Evolutionary conservation across 2,329 filamentous ascomycete species (phyloP), one percentile per base, ranked within the genome.

Genomic region (Botrytis pseudocinerea): DNA sequence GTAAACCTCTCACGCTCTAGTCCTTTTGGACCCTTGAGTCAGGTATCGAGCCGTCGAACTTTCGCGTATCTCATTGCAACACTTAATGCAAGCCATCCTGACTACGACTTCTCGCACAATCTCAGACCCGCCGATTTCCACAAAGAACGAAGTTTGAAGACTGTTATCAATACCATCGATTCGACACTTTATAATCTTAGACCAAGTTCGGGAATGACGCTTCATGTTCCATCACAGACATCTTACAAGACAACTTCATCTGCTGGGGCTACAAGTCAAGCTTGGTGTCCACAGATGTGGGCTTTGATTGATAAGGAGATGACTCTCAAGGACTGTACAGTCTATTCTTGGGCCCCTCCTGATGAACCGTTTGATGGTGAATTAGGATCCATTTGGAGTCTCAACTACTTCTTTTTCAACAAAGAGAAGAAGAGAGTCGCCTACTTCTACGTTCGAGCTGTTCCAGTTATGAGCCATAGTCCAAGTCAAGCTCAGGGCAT

Each of bases 381-480:
- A 75, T 94, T 98, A 80, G 93, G 93, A 75, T 92, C 95, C 16
- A 95, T 99, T 75, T 99, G 95, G 95, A 94, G 93, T 68, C 87
- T 95, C 75, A 95, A 98, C 82, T 98, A 97, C 83, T 97, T 99
- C 85, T 97, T 98, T 82, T 98, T 98, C 87, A 98, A 97, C 85
- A 95, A 95, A 79, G 86, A 91, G 40, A 88, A 92, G 80, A 98
- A 98, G 85, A 90, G 96, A 60, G 95, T 99, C 28, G 95, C 94
- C 74, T 99, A 99, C 81, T 85, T 99, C 63, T 97, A 98, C 80
- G 89, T 98, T 63, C 92, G 95, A 75, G 95, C 93, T n/a, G 89
- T 98, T 63, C 95, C 89, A 73, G 91, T 92, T 77, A 90, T 92
- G 79, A 92, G 85, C 76, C 90, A 86, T 81, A 91, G 87, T 75